Evolutionary conservation across 1,284 basidiomycete genomes (phyloP), one percentile per base, ranked within the genome.

Genomic region (Wallemia mellicola): DNA sequence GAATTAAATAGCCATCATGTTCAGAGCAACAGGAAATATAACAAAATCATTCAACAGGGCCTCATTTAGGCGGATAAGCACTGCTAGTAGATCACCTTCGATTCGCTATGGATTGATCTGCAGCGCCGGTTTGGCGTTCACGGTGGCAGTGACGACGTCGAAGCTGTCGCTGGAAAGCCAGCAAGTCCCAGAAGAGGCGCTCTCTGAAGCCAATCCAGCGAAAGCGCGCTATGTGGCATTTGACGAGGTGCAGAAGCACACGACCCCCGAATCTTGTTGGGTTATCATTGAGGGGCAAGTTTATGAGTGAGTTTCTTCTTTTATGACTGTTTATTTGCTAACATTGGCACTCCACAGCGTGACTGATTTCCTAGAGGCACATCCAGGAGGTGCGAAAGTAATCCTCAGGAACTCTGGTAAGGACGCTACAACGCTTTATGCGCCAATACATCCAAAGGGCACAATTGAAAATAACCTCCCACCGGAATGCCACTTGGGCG

Each of bases 251-350:
- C 70, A 72, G 64, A 72, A 74, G 65, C 77, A 80, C 67, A 74
- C 71, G 62, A 70, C 66, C 26, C 63, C 64, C 25, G 73, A 74
- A 25, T 71, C 72, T 58, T 86, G 85, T 69, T 91, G 86, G 88
- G 82, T 92, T 62, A 80, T 91, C 64, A 83, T 89, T 62, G 73
- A 77, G 63, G 76, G 79, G 69, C 73, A 75, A 60, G 81, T 85
- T 24, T 86, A 83, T 69, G 82, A 85, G 38, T 48, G 38, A n/a
- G 38, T 48, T 11, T 7, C 62, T 22, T 11, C 61, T 1, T 54
- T 60, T 60, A 22, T 2, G 15, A 15, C 28, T 58, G 25, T 54
- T 27, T 15, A 26, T 24, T 2, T 24, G 48, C 22, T 1, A 28
- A 24, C 24, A 56, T 0, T 24, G 22, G 28, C 7, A 17, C 28